These are phyloP conservation scores for Hibiscus tridactylites DNA, from an alignment of 345 rosid genomes.

Conservation along the genomic window DNA sequence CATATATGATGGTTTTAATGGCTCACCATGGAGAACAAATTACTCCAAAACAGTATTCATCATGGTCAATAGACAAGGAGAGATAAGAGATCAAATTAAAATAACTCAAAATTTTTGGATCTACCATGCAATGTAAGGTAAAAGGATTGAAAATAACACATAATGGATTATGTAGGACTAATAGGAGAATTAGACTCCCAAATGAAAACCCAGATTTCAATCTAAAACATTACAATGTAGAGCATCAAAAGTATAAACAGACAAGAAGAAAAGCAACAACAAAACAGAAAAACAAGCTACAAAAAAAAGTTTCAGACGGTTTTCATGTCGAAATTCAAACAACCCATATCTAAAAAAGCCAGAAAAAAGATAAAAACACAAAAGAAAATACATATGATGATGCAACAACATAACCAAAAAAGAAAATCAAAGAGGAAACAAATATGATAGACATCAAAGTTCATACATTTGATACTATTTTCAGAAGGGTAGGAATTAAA, in stretches of 20 bases:
- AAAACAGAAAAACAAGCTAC: not conserved
- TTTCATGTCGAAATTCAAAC: too few species aligned
- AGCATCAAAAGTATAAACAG: not conserved
- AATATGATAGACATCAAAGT: constrained; percentile 8
- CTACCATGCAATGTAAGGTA: constrained; percentile 17
- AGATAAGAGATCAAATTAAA: constrained; percentile 30
- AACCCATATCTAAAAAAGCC: too few species aligned
- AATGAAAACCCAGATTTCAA: constrained; percentile 17
- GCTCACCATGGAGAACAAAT: constrained; percentile 81
- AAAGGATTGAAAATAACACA: not conserved
- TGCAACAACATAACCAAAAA: too few species aligned
- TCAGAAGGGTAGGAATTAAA: not conserved
- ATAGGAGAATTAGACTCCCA: not conserved
- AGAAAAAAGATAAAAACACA: not conserved
- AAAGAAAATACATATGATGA: not conserved
- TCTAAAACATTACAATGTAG: not conserved
- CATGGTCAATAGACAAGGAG: constrained; percentile 49
- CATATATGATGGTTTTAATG: constrained; percentile 7
- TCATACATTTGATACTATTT: constrained; percentile 18
- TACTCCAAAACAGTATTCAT: constrained; percentile 48
- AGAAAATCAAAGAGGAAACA: not conserved
- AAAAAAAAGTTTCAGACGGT: not conserved
- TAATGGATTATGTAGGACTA: not conserved
- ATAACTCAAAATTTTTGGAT: constrained; percentile 19
- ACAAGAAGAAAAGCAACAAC: not conserved